Conservation (phyloP, 306 rosid genomes). For the Fragaria iinumae region DNA sequence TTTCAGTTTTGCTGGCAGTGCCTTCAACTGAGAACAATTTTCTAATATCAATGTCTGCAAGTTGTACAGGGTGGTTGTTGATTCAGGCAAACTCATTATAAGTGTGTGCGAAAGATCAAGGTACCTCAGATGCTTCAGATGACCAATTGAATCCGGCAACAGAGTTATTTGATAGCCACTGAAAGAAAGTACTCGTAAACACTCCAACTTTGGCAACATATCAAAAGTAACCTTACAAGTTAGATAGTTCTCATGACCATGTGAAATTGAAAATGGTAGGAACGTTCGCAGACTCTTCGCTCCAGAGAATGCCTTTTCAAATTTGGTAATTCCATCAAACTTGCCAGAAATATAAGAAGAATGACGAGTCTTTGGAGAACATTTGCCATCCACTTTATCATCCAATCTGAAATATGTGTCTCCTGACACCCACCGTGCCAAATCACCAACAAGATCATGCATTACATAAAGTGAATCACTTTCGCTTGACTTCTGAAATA, state of each 20-base stretch:
- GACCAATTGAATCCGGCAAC: slow-evolving; percentile 6
- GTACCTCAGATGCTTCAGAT: slow-evolving; percentile 26
- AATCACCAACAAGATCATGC: slow-evolving; percentile 41
- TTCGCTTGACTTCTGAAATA: slow-evolving; percentile 16
- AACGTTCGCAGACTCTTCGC: not conserved
- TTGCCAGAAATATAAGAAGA: not conserved
- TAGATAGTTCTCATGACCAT: not conserved
- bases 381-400: not conserved
- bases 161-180: not conserved
- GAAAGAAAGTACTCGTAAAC: slow-evolving; percentile 26
- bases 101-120: not conserved
- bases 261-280: not conserved
- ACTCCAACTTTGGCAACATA: not conserved
- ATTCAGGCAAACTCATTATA: slow-evolving; percentile 14
- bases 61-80: slow-evolving; percentile 19
- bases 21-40: slow-evolving; percentile 2
- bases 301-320: not conserved
- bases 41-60: slow-evolving; percentile 35
- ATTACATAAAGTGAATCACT: not conserved
- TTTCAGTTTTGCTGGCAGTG: not conserved
- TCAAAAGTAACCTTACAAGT: not conserved
- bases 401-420: not conserved
- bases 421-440: slow-evolving; percentile 20
- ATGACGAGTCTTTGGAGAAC: slow-evolving; percentile 24
- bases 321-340: not conserved